Evolutionary conservation across 2,329 filamentous ascomycete genomes (phyloP).

Genomic region (Raffaelea ambrosiae): DNA sequence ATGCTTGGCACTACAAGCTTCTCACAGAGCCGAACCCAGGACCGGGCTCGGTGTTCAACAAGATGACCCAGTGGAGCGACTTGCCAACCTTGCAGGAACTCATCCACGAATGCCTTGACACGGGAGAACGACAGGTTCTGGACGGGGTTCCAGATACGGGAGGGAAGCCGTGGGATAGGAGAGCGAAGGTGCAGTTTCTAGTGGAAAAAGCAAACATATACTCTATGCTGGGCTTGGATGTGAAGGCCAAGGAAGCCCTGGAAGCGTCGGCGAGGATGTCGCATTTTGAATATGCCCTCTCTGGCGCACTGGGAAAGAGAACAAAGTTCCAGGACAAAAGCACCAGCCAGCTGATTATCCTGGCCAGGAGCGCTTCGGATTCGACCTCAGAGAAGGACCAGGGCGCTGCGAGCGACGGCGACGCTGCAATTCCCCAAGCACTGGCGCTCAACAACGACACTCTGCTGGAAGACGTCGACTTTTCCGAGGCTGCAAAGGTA

Average conservation of each 20-base stretch:
- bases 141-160: conserved; percentile 1
- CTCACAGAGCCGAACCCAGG: conserved; percentile 48
- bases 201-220: conserved; percentile 78
- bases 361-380: conserved; percentile 42
- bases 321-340: conserved; percentile 74
- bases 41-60: conserved; percentile 45
- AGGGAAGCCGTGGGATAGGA: conserved; percentile 27
- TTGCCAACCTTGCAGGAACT: conserved; percentile 45
- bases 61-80: conserved; percentile 50
- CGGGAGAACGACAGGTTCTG: conserved; percentile 29
- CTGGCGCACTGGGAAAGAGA: conserved; percentile 77
- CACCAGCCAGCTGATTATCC: conserved; percentile 80
- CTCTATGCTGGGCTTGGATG: conserved; percentile 75
- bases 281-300: conserved; percentile 73
- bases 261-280: conserved; percentile 56
- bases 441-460: conserved; percentile 87
- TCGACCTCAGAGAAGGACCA: conserved; percentile 14
- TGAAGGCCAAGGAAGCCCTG: conserved; percentile 63
- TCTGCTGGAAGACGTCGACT: conserved; percentile 77
- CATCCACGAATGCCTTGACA: conserved; percentile 34
- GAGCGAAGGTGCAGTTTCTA: conserved; percentile 60
- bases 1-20: conserved; percentile 60
- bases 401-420: conserved; percentile 7
- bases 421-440: conserved; percentile 47
- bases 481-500: conserved; percentile 35